Percentiles rank a stretch among this genome's conserved stretches.
Conservation (phyloP, 2,329 filamentous ascomycete genomes). For the Trichoderma sp. region DNA sequence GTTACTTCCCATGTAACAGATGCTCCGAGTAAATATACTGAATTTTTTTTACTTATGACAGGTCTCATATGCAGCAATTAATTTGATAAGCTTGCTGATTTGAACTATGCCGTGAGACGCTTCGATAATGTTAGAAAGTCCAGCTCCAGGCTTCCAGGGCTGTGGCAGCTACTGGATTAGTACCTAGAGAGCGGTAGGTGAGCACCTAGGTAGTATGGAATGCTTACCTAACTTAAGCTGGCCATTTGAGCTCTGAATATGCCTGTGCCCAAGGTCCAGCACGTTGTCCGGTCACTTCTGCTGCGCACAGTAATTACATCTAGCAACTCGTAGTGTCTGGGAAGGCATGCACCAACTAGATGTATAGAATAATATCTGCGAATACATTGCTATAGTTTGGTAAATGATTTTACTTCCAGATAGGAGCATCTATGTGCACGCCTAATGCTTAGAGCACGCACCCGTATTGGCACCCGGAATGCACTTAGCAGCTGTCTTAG, state of each 20-base stretch:
- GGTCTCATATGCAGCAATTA: not conserved
- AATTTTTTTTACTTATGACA: not conserved
- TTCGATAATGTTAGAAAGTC: not conserved
- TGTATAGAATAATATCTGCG: not conserved
- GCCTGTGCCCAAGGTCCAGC: not conserved
- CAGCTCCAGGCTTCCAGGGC: no score
- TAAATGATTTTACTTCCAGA: not conserved
- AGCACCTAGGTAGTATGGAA: no score
- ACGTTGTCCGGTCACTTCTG: not conserved
- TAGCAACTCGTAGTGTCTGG: not conserved
- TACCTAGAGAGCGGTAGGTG: not conserved
- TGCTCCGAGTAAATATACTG: not conserved
- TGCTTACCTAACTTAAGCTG: not conserved
- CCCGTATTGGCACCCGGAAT: not conserved
- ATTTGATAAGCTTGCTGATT: not conserved
- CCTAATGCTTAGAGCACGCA: not conserved
- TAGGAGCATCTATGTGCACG: not conserved
- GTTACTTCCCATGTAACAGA: not conserved
- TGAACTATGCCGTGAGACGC: not conserved
- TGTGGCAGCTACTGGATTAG: not conserved
- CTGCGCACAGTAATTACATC: not conserved
- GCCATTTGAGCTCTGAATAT: not conserved
- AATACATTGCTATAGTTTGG: not conserved
- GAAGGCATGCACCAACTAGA: not conserved
- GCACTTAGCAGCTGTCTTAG: not conserved